Percentiles rank a stretch among this genome's conserved stretches.
Conservation (phyloP, 176 grass and related monocot species). For the Calamus simplicifolius region DNA sequence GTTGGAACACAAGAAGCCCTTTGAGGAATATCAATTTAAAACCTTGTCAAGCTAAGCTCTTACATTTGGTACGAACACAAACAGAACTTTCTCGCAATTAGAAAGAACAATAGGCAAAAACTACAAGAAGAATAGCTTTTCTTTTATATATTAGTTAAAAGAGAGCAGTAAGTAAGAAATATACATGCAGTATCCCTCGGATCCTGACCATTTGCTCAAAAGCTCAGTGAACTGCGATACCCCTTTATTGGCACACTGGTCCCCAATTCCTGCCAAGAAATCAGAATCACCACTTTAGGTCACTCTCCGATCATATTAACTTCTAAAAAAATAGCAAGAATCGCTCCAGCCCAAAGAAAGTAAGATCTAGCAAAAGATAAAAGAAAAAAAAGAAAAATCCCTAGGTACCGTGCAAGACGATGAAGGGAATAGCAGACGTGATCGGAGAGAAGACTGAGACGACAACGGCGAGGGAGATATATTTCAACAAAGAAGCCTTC, state of each 20-base stretch:
- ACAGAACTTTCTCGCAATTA: no score
- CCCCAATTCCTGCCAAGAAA: constrained; percentile 49
- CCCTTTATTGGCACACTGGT: constrained; percentile 47
- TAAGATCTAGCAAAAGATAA: neutral
- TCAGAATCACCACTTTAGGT: neutral
- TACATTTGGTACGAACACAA: no score
- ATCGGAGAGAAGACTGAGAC: neutral
- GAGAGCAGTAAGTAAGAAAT: neutral
- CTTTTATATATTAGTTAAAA: no score
- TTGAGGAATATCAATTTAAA: no score
- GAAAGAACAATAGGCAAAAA: no score
- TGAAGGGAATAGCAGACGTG: constrained; percentile 40
- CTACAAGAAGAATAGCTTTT: no score
- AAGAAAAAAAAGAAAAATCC: neutral
- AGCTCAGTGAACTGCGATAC: neutral
- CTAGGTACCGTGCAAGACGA: constrained; percentile 63
- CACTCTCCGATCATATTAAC: neutral
- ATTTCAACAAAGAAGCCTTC: neutral
- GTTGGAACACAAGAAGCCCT: no score
- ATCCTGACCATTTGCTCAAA: neutral
- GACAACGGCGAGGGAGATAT: neutral
- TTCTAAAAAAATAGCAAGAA: neutral
- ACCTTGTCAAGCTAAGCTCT: no score
- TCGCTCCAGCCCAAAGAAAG: neutral
- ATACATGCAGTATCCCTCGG: neutral